Base-by-base conservation (phyloP, 345 rosid species). In the Gossypium ekmanianum region DNA sequence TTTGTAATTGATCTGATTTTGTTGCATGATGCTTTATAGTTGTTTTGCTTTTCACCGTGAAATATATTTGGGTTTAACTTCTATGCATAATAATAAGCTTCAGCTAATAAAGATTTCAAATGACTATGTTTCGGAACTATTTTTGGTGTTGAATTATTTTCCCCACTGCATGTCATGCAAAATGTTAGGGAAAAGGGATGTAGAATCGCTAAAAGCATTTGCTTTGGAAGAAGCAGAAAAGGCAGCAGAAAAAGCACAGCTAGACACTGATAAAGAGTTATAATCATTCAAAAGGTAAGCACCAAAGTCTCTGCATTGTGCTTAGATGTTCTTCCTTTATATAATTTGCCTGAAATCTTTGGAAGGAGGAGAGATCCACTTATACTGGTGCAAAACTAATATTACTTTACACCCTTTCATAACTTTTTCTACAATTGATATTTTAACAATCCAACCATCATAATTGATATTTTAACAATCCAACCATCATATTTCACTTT, bases 201-300 rank as follows among this genome's bases (percentile, higher is more conserved):
- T 88, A 18, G 94, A 88, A 75, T 90, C 90, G n/a, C 92, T 94
- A 4, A 90, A 82, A 82, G 59, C 84, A 6, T 92, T 94, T 77
- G 91, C 80, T 56, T 76, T 92, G 78, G 94, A 88, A 81, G 98
- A 94, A 86, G 90, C 97, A 13, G 97, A 88, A 67, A 94, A 94
- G 80, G 98, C 94, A 41, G 94, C 94, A 59, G 84, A 85, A 74
- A 89, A 91, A 76, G 89, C 92, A 20, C 88, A 84, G 78, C 80
- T 84, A 52, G 93, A 80, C 71, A 62, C 41, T 71, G 94, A 87
- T 74, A 75, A 85, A 75, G 98, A 93, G 48, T 82, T 93, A 75
- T 91, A 81, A 92, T 78, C 39, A 22, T 14, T 51, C 43, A 0
- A 12, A 67, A 77, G 83, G 85, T 76, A 74, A 26, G 18, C 74